Evolutionary conservation across 192 early-diverging fungal genomes (phyloP), one percentile per base, ranked within the genome.

Genomic region (Umbelopsis vinacea): DNA sequence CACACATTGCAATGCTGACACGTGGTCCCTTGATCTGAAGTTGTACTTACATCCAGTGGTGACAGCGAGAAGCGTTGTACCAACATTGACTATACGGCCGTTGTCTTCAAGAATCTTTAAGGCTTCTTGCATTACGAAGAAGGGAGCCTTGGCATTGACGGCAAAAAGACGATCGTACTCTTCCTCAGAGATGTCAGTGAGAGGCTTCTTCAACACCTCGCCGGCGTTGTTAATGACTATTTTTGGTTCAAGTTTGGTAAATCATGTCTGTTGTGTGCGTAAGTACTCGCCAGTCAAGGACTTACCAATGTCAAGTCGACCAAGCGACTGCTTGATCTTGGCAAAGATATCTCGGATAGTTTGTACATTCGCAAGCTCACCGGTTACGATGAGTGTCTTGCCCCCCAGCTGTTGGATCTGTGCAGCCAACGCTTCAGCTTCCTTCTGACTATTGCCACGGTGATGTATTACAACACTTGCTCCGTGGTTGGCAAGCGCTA

Each of bases 31-130:
- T 12, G 2, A 2, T 12, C 3, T 54, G n/a, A 11, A 12, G 11
- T 26, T 23, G 11, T 5, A 54, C 53, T 54, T 54, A 54, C 53
- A 54, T 22, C 53, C 53, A 26, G 53, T 54, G 23, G 75, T 79
- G 23, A 80, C 66, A 10, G 71, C 74, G 60, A 77, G 35, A 22
- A 77, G n/a, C 1, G 75, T 71, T 0, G 82, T 76, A 19, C 70
- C 74, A 47, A 83, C 71, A 35, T 83, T 83, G 74, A 83, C 73
- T 11, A 83, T 77, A 3, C 82, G 76, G 3, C 82, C 79, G 45
- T 74, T 55, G 35, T 81, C 70, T 8, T 74, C 54, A 80, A 83
- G 66, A 37, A 69, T 50, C 69, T 75, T 79, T 3, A 72, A 67
- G 38, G 79, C 79, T 46, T 80, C 71, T 45, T 72, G 69, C 70